Evolutionary conservation across 345 rosid species (phyloP), one percentile per base, ranked within the genome.

Genomic region (Citrus inodora): DNA sequence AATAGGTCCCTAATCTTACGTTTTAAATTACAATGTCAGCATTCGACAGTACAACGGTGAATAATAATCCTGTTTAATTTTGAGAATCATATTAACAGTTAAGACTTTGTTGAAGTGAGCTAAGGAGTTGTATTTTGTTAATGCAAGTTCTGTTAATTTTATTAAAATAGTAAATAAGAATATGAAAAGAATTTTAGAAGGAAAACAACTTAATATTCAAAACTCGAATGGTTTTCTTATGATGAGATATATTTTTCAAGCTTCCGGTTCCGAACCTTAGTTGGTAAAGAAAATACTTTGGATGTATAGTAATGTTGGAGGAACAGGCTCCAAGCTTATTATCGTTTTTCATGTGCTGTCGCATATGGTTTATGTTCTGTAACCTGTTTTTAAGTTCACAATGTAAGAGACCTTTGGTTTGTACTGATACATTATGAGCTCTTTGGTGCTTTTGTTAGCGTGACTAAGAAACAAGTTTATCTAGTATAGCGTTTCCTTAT

Each of bases 71-170:
- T 59, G 7, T 59, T 59, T 59, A n/a, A 7, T 59, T 59, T 59
- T 59, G 62, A 59, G 62, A 7, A n/a, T 59, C 28, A n/a, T 37
- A 0, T 22, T 66, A 22, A 13, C 70, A 21, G 6, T 35, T 66
- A 21, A 25, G 48, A 24, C 22, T 70, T 51, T n/a, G 59, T 51
- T 32, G 46, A 32, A 73, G 55, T 37, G 55, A 40, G 65, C n/a
- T 14, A 8, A 21, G 28, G 40, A 24, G 16, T 61, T 37, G 51
- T 24, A 24, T 59, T 58, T 58, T 16, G 35, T 25, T 35, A 22
- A n/a, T 10, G 76, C 75, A 35, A 35, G 76, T 73, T 73, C 32
- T 56, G 5, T 73, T 58, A 35, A 14, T 72, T n/a, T 30, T 59
- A 14, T 40, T 46, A 16, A 46, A 40, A 42, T 42, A 40, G 5